Evolutionary conservation across 208 protist genomes (phyloP).

Genomic region (Crithidia thermophila): DNA sequence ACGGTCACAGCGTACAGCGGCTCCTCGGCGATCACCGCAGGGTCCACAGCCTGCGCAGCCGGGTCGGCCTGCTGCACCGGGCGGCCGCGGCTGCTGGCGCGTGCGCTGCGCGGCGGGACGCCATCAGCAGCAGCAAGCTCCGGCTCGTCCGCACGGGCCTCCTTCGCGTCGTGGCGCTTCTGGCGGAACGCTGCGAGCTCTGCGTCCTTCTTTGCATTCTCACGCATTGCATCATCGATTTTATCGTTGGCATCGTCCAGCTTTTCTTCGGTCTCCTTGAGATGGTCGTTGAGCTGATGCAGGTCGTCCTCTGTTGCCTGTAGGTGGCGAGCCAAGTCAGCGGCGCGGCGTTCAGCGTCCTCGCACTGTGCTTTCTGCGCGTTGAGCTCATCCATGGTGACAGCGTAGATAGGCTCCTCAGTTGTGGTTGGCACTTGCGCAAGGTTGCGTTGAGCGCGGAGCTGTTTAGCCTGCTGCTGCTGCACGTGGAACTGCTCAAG

Average conservation of each 20-base stretch:
- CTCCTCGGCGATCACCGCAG: neutral
- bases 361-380: slow-evolving; percentile 20
- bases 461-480: slow-evolving; percentile 50
- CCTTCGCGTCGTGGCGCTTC: slow-evolving; percentile 25
- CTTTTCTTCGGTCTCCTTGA: neutral
- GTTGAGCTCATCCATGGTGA: slow-evolving; percentile 50
- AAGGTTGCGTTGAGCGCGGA: slow-evolving; percentile 49
- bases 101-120: neutral
- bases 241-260: slow-evolving; percentile 5
- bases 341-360: slow-evolving; percentile 25
- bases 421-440: slow-evolving; percentile 24
- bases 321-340: slow-evolving; percentile 24
- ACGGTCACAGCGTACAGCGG: neutral
- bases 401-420: slow-evolving; percentile 45
- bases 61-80: too few species aligned
- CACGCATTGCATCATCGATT: neutral
- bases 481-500: slow-evolving; percentile 45
- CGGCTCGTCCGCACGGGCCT: neutral
- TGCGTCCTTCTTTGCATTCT: neutral
- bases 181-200: slow-evolving; percentile 31
- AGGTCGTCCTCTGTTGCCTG: slow-evolving; percentile 13
- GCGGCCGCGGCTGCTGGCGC: slow-evolving; percentile 2
- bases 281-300: slow-evolving; percentile 17
- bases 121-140: neutral
- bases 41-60: too few species aligned